Evolutionary conservation across 2,329 filamentous ascomycete genomes (phyloP), one percentile per base, ranked within the genome.

Genomic region (Pestalotiopsis sp.): DNA sequence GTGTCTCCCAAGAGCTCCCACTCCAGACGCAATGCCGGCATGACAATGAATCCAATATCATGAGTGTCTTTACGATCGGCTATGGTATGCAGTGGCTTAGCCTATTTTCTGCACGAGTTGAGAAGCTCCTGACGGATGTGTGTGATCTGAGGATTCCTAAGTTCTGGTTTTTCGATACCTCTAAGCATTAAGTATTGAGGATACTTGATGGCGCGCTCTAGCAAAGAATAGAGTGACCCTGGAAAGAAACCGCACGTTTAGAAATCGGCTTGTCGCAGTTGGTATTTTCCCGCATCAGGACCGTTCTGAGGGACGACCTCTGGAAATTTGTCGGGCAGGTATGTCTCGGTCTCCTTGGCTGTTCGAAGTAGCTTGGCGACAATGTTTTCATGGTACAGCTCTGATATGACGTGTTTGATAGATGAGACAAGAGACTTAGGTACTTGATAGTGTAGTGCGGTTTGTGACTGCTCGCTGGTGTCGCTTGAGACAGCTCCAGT

Each of bases 11-110:
- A 83, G 4, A 87, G 73, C 52, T 86, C 83, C 81, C 82, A 87
- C 36, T 85, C 82, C 36, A 81, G 78, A 25, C 81, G 80, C 0
- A 86, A 73, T 1, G 83, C 81, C 0, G 85, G 85, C 65, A 83
- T 80, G 4, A 87, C 80, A 31, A 88, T 87, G 71, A 88, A 88
- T 0, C 85, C 84, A 68, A 88, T 80, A 57, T 88, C 86, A 68
- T 88, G 86, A 0, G 85, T 88, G 66, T 87, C 83, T 4, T 79
- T 86, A 38, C 83, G 80, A 69, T 69, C 75, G 9, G 79, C 74
- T 76, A 83, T 83, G 17, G 62, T 70, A 63, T 82, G 78, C 0
- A 83, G 70, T 1, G 80, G 80, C 36, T 73, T 73, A 14, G 78
- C 66, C 80, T 79, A 82, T 17, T 68, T 68, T 20, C 66, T 61